These are phyloP conservation scores for Talaromyces amestolkiae DNA, from an alignment of 2,329 filamentous ascomycete species.

Conservation along the genomic window DNA sequence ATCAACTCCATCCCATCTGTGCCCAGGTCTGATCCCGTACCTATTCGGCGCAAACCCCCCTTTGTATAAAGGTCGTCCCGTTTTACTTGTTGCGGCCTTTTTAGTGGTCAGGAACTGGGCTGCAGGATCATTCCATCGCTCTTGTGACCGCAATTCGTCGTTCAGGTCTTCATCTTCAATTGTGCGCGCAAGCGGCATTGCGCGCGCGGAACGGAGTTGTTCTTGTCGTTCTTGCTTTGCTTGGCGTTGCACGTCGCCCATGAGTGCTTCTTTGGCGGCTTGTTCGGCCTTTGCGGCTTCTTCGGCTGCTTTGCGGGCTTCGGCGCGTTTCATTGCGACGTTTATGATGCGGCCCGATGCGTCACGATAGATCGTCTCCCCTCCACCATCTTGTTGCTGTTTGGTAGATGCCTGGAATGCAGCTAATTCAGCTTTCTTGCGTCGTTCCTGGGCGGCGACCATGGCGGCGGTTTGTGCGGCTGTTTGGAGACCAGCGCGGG, in stretches of 20 bases:
- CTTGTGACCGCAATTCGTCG: conserved; percentile 69
- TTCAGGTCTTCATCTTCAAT: conserved; percentile 89
- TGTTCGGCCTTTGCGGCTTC: conserved; percentile 64
- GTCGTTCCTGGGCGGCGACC: conserved; percentile 63
- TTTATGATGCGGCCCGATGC: conserved; percentile 94
- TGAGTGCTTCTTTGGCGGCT: conserved; percentile 66
- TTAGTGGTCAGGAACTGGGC: conserved; percentile 68
- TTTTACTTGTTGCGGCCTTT: conserved; percentile 43
- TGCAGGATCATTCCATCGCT: conserved; percentile 94
- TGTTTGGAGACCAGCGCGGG: conserved; percentile 80
- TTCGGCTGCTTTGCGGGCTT: conserved; percentile 75
- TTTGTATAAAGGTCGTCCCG: conserved; percentile 67
- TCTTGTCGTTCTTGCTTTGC: conserved; percentile 64
- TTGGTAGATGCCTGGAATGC: conserved; percentile 21
- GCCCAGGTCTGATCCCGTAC: conserved; percentile 88
- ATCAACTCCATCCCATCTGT: conserved; percentile 97
- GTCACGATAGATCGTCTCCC: conserved; percentile 90
- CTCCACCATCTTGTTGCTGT: conserved; percentile 35
- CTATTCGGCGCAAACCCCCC: conserved; percentile 84
- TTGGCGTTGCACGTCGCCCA: conserved; percentile 79
- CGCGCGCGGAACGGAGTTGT: conserved; percentile 73
- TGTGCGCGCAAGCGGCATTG: conserved; percentile 73
- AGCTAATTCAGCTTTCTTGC: conserved; percentile 47
- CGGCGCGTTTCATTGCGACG: conserved; percentile 82
- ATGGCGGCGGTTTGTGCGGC: conserved; percentile 72